A percentile compares a stretch with the other conserved stretches of the same genome.
phyloP scores from a whole-genome alignment of 208 protist genomes.

The Acanthamoeba healyi region DNA sequence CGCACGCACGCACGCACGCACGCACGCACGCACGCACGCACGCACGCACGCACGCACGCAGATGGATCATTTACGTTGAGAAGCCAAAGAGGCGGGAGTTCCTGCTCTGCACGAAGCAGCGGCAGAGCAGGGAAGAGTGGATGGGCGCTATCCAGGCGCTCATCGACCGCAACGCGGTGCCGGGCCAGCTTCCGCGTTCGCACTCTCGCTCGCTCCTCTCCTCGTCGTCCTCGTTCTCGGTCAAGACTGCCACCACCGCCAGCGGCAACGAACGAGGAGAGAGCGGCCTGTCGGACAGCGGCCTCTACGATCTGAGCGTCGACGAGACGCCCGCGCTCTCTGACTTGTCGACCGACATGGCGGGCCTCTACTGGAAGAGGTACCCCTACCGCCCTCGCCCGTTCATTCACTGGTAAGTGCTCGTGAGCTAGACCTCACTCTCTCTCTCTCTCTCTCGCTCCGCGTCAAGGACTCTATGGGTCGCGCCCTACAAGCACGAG shows the following conservation, averaged over 20 bases:
- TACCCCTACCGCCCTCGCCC: neutral
- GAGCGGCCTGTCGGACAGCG: neutral
- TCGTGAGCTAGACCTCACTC: neutral
- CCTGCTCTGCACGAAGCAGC: constrained; percentile 24
- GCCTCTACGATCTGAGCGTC: neutral
- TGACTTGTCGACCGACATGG: neutral
- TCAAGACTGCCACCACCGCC: neutral
- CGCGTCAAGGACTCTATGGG: neutral
- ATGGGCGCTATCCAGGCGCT: neutral
- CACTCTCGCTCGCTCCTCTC: neutral
- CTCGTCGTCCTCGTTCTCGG: neutral
- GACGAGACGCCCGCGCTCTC: neutral
- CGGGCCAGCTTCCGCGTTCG: neutral
- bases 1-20: no score
- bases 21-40: no score
- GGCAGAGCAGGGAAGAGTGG: neutral
- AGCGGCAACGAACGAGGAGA: neutral
- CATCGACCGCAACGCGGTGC: neutral
- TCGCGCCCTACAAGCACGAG: neutral
- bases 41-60: no score
- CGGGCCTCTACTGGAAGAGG: neutral
- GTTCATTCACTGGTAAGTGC: no score
- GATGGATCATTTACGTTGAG: constrained; percentile 25
- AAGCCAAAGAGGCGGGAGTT: neutral
- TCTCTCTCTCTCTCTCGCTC: neutral